A percentile compares a stretch with the other conserved stretches of the same genome.
Conservation (phyloP, 2,329 filamentous ascomycete species). For the Alternaria gansuensis region DNA sequence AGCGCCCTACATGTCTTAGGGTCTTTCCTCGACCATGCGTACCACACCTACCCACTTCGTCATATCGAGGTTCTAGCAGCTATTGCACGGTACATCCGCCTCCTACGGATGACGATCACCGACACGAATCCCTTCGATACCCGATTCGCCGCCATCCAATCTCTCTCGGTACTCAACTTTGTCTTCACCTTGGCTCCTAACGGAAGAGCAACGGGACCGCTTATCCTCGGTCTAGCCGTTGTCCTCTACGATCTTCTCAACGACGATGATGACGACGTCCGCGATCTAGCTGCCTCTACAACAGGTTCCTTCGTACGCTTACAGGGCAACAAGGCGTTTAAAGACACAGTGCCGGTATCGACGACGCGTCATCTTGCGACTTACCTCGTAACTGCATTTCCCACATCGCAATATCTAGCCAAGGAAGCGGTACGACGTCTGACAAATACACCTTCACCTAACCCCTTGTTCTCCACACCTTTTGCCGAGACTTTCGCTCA, state of each 20-base stretch:
- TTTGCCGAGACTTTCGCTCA: conserved; percentile 41
- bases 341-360: conserved; percentile 59
- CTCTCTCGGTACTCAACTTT: conserved; percentile 59
- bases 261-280: conserved; percentile 92
- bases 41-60: conserved; percentile 19
- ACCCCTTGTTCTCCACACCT: conserved; percentile 6
- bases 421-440: conserved; percentile 53
- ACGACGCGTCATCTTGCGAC: conserved; percentile 55
- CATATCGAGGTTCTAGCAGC: conserved; percentile 14
- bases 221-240: conserved; percentile 52
- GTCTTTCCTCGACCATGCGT: conserved; percentile 46
- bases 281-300: conserved; percentile 68
- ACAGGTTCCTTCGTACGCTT: conserved; percentile 58
- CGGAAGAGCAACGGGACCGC: conserved; percentile 18
- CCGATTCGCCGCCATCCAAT: conserved; percentile 67
- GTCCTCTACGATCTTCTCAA: conserved; percentile 61
- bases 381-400: conserved; percentile 49
- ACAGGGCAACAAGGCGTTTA: conserved; percentile 22
- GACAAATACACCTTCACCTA: conserved; percentile 34
- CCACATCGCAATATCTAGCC: conserved; percentile 45
- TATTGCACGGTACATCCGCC: conserved; percentile 40
- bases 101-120: conserved; percentile 42
- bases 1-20: conserved; percentile 44
- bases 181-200: conserved; percentile 29
- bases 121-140: conserved; percentile 66